These are phyloP conservation scores for Barnettozyma wickerhamii DNA, from an alignment of 805 yeast genomes.

Conservation along the genomic window DNA sequence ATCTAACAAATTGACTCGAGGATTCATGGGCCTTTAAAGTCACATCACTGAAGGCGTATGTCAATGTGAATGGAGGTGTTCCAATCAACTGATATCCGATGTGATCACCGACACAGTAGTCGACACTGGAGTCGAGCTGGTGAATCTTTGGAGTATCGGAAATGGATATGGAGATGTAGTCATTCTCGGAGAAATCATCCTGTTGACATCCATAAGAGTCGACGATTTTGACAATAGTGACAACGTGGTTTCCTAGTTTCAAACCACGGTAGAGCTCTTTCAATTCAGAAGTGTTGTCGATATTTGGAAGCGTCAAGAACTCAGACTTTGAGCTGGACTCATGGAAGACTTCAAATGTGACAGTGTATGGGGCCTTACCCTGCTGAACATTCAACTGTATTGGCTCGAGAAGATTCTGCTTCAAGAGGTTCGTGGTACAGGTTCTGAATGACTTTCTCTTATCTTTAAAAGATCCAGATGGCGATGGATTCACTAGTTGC, in stretches of 20 bases:
- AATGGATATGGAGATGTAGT: slow-evolving; percentile 51
- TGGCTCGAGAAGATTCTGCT: slow-evolving; percentile 37
- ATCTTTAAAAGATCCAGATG: slow-evolving; percentile 49
- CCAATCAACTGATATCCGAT: slow-evolving; percentile 75
- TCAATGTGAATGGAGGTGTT: slow-evolving; percentile 70
- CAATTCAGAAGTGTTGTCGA: slow-evolving; percentile 37
- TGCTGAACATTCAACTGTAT: slow-evolving; percentile 48
- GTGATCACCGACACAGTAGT: slow-evolving; percentile 92
- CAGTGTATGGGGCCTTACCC: slow-evolving; percentile 60
- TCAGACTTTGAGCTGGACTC: slow-evolving; percentile 54
- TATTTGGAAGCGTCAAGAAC: slow-evolving; percentile 38
- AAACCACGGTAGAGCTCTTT: slow-evolving; percentile 45
- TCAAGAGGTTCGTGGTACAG: slow-evolving; percentile 38
- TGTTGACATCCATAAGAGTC: slow-evolving; percentile 71
- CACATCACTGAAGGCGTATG: slow-evolving; percentile 66
- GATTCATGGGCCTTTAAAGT: slow-evolving; percentile 52
- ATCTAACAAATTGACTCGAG: slow-evolving; percentile 50
- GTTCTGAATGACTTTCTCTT: slow-evolving; percentile 46
- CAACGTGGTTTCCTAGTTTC: slow-evolving; percentile 64
- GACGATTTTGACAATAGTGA: slow-evolving; percentile 51
- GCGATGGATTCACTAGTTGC: slow-evolving; percentile 59
- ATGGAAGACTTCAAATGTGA: slow-evolving; percentile 55
- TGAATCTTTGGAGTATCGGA: slow-evolving; percentile 74
- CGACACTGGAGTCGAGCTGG: slow-evolving; percentile 35
- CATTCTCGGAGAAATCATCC: slow-evolving; percentile 37